A percentile compares a stretch with the other conserved stretches of the same genome.
These are phyloP conservation scores for Coniferiporia sulphurascens DNA, from an alignment of 1,284 basidiomycete species.

Conservation along the genomic window DNA sequence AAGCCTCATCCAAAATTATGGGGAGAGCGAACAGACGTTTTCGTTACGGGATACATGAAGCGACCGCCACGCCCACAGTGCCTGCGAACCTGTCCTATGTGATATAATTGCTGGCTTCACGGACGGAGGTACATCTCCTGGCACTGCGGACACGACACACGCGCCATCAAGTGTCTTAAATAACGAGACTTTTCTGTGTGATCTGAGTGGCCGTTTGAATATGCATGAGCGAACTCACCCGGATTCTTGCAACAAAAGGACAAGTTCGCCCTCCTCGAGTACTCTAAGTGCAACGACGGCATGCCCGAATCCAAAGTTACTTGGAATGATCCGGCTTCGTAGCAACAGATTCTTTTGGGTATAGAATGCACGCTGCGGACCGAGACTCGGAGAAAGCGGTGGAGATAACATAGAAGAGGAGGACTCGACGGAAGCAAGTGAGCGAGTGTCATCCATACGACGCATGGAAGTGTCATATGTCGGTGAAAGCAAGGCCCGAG, in stretches of 20 bases:
- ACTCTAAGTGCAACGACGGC: conserved; percentile 41
- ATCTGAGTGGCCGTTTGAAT: not conserved
- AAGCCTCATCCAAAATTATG: not conserved
- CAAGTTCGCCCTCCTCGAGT: conserved; percentile 36
- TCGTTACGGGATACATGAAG: conserved; percentile 36
- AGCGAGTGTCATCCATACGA: conserved; percentile 11
- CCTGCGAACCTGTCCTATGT: conserved; percentile 19
- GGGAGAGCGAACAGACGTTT: conserved; percentile 36
- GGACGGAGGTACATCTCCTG: conserved; percentile 1
- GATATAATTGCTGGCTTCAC: conserved; percentile 3
- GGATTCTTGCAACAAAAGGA: conserved; percentile 49
- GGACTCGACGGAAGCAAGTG: conserved; percentile 11
- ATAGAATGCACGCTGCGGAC: conserved; percentile 9
- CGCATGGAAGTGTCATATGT: not conserved
- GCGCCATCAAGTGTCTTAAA: conserved; percentile 23
- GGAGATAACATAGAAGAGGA: conserved; percentile 32
- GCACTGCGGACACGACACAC: conserved; percentile 20
- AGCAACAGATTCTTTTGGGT: conserved; percentile 32
- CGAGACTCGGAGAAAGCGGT: conserved; percentile 19
- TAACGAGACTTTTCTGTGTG: conserved; percentile 17
- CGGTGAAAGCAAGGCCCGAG: conserved; percentile 14
- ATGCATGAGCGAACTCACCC: conserved; percentile 39
- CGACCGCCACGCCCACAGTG: conserved; percentile 46
- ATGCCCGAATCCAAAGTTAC: conserved; percentile 33
- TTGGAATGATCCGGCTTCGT: conserved; percentile 49